A percentile compares a stretch with the other conserved stretches of the same genome.
These are phyloP conservation scores for Pythium insidiosum DNA, from an alignment of 352 stramenopile species.

Conservation along the genomic window DNA sequence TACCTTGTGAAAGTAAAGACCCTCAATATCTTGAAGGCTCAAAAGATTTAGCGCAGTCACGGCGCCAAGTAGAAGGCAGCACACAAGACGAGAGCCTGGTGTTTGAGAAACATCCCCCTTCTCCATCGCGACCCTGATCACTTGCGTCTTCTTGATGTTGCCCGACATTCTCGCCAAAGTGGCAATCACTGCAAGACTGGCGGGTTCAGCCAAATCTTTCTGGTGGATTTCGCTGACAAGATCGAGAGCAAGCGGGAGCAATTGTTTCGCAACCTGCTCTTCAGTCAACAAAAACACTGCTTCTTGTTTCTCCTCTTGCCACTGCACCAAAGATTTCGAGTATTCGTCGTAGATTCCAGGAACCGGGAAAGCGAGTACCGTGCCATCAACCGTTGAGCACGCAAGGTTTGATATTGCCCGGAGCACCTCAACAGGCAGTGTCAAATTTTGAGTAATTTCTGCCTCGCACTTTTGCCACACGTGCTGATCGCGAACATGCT, in stretches of 20 bases:
- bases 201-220: constrained; percentile 66
- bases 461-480: constrained; percentile 64
- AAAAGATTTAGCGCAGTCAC: constrained; percentile 66
- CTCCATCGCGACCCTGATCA: constrained; percentile 77
- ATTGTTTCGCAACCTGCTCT: constrained; percentile 67
- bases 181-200: constrained; percentile 48
- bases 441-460: constrained; percentile 26
- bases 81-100: constrained; percentile 69
- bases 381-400: constrained; percentile 60
- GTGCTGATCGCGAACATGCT: background rate
- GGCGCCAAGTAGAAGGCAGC: constrained; percentile 60
- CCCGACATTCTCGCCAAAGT: constrained; percentile 44
- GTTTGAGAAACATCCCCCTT: constrained; percentile 78
- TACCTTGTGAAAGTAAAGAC: constrained; percentile 79
- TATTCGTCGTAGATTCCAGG: constrained; percentile 66
- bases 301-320: constrained; percentile 43
- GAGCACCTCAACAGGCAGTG: constrained; percentile 55
- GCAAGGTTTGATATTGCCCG: constrained; percentile 44
- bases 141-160: constrained; percentile 75
- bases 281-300: constrained; percentile 62
- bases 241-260: constrained; percentile 64
- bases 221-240: constrained; percentile 68
- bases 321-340: constrained; percentile 29
- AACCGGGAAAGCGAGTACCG: constrained; percentile 45
- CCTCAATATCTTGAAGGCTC: constrained; percentile 63